These are phyloP conservation scores for Hypoxylon intermedium DNA, from an alignment of 495 filamentous ascomycete genomes.

Conservation along the genomic window DNA sequence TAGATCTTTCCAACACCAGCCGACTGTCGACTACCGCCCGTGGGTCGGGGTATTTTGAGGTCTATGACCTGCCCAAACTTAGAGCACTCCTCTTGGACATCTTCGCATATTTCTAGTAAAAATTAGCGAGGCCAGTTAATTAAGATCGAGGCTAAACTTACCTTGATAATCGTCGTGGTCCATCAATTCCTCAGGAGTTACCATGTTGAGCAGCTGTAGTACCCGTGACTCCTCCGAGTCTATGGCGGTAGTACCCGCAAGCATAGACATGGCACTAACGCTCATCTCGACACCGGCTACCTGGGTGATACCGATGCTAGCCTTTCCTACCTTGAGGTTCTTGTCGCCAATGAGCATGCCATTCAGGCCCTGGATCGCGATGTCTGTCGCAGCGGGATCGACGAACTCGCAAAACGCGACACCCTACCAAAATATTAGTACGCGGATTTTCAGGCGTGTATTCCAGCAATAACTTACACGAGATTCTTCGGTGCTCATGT, in stretches of 20 bases:
- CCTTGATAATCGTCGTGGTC: constrained; percentile 94
- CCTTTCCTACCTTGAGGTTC: constrained; percentile 81
- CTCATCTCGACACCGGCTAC: constrained; percentile 90
- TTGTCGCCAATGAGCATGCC: constrained; percentile 90
- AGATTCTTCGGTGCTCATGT: constrained; percentile 83
- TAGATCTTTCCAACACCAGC: constrained; percentile 97
- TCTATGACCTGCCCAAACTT: constrained; percentile 87
- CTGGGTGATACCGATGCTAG: constrained; percentile 91
- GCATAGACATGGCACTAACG: constrained; percentile 98
- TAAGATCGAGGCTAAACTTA: constrained; percentile 46
- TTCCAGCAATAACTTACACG: constrained; percentile 67
- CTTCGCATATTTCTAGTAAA: constrained; percentile 86
- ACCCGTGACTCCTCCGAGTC: constrained; percentile 81
- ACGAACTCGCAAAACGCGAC: constrained; percentile 96
- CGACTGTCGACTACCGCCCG: constrained; percentile 77
- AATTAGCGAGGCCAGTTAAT: constrained; percentile 28
- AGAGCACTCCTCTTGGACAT: constrained; percentile 86
- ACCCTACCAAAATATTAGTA: constrained; percentile 63
- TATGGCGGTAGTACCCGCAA: constrained; percentile 81
- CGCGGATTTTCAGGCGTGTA: neutral
- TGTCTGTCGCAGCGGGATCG: constrained; percentile 76
- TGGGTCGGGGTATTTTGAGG: constrained; percentile 89
- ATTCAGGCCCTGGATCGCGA: constrained; percentile 90
- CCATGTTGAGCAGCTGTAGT: constrained; percentile 95
- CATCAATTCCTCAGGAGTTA: constrained; percentile 92